A percentile compares a stretch with the other conserved stretches of the same genome.
These are phyloP conservation scores for Santalum album DNA, from an alignment of 164 flowering plant genomes.

Conservation along the genomic window DNA sequence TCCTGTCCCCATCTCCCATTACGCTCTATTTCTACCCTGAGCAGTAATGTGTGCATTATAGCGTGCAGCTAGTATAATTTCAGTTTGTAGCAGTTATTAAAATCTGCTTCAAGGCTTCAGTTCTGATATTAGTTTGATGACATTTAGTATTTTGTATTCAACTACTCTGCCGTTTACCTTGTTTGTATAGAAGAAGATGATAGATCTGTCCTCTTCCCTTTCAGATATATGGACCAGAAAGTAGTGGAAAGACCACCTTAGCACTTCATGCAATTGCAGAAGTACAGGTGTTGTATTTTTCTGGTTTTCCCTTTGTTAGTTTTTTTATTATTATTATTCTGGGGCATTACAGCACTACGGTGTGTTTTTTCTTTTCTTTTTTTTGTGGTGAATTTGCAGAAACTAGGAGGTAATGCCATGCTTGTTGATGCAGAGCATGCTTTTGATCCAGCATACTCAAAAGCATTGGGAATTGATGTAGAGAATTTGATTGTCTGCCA, in stretches of 20 bases:
- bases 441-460: constrained; percentile 96
- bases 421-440: constrained; percentile 99
- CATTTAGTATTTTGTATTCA: no score
- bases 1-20: no score
- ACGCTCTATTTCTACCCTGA: no score
- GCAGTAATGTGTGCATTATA: no score
- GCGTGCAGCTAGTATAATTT: no score
- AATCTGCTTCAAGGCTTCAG: no score
- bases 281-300: constrained; percentile 66
- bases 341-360: no score
- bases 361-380: no score
- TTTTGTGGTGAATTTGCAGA: constrained; percentile 38
- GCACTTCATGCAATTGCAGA: constrained; percentile 99
- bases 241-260: constrained; percentile 96
- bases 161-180: no score
- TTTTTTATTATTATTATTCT: background rate
- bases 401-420: constrained; percentile 94
- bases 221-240: constrained; percentile 97
- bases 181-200: no score
- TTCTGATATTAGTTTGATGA: no score
- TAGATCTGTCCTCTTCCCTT: constrained; percentile 5
- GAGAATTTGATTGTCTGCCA: constrained; percentile 96
- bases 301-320: background rate
- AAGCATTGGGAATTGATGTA: constrained; percentile 87
- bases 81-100: no score